Base-by-base conservation (phyloP, 192 early-diverging fungal genomes). In the Coemansia erecta region DNA sequence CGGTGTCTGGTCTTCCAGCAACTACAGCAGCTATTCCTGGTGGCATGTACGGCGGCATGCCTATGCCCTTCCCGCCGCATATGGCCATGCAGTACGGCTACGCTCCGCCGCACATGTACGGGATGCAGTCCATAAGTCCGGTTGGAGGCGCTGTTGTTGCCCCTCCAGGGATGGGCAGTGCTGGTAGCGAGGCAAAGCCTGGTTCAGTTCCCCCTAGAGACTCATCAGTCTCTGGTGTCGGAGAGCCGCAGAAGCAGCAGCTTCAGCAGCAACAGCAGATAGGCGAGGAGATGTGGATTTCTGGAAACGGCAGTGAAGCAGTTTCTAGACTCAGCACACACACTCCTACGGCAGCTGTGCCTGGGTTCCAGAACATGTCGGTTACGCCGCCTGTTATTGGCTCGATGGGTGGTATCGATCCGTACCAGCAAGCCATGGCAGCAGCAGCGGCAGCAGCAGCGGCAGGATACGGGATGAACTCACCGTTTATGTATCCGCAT, bases 21-120 rank as follows among this genome's bases (percentile, higher is more conserved):
- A 22, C 53, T 11, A 23, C 61, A 28, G 6, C 59, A 5, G 35
- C 56, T 14, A 49, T 59, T 40, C 45, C 61, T 6, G 23, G 48
- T 7, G 60, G 73, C 22, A 58, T 63, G 31, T 78, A 62, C 37
- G 75, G 75, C 0, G 52, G 60, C 18, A 53, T 78, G 69, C 75
- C 75, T 7, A 35, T 78, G 69, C 75, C 66, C 22, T 78, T 64
- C 31, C 59, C 63, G 40, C 69, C 72, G 10, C 75, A 66, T 26
- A 31, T 78, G 26, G 62, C 69, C 3, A 78, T 78, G 69, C 69
- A 68, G 59, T 72, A 60, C 48, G 75, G 69, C 7, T 78, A 62
- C 43, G 31, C 72, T n/a, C 69, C 65, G 14, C 69, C 75, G n/a
- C 75, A 68, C 39, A 78, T 78, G 69, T 72, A 68, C 33, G 60